Evolutionary conservation across 2,329 filamentous ascomycete genomes (phyloP), one percentile per base, ranked within the genome.

Genomic region (Cordyceps javanica): DNA sequence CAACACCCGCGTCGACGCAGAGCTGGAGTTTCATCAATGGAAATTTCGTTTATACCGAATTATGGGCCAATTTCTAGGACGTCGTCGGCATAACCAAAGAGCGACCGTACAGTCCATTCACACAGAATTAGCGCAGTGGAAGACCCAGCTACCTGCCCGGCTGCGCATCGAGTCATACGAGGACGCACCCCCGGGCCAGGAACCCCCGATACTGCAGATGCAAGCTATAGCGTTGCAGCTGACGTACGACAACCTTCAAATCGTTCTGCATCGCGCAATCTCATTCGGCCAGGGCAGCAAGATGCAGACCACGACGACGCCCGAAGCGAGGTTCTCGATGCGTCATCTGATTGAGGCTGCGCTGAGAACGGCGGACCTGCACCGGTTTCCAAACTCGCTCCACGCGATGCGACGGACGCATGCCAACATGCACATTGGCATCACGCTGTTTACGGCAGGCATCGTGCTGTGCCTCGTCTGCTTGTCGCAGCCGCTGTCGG

Each of bases 391-490:
- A 8, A 46, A 50, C 26, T 28, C 51, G 10, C 45, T 59, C 16
- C 51, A 56, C 19, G 45, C 45, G n/a, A 28, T 39, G 23, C 32
- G 51, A 25, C 44, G 52, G 3, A 59, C 57, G 5, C 57, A 59
- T 26, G 52, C 57, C 2, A 51, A 38, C 14, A 59, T 59, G 57
- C 57, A 59, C 19, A 46, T 59, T n/a, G 57, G 57, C 13, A 59
- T 59, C 19, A 59, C 57, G 2, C 52, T 59, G 2, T 59, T 59
- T 36, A 59, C 57, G 1, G 57, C 57, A 5, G 57, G 57, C 3
- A 54, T 59, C n/a, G 57, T 59, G n/a, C 45, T 56, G 9, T 59
- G 57, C 30, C 38, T 50, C 14, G 44, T 56, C n/a, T 39, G 34
- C 36, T 21, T 59, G 26, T 44, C 51, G n/a, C 52, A 51, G 28